Base-by-base conservation (phyloP, 169 alveolate genomes). In the Eimeria zaria region DNA sequence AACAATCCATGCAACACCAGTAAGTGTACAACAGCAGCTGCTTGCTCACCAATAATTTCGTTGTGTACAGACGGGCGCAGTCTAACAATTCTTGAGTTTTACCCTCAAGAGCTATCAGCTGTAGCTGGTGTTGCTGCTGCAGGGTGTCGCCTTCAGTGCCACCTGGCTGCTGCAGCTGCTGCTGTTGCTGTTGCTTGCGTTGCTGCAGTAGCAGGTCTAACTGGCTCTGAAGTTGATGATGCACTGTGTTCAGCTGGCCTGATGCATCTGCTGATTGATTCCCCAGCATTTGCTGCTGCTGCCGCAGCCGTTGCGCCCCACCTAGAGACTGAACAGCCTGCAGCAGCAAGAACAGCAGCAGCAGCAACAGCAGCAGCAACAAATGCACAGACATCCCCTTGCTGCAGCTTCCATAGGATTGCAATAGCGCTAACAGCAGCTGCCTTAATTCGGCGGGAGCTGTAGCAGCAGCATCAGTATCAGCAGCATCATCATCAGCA, bases 271-370 rank as follows among this genome's bases (percentile, higher is more conserved):
- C 76, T 3, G 91, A 83, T 58, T 55, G 74, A 18, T 55, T 74
- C 76, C 55, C 69, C 48, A 83, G 60, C 76, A 55, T 33, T 83
- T 53, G 55, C 55, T 83, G 91, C 91, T 83, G 91, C 74, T 83
- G 91, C 71, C 91, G 20, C 91, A 83, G 91, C 91, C 91, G 41
- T 33, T 83, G 91, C 48, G 91, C 76, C 60, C 91, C 91, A 33
- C 91, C 91, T 53, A 83, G 44, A 8, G 91, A 83, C 91, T 83
- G 91, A n/a, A 83, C 91, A 53, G 91, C 53, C 91, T 83, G 76
- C 91, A 83, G 74, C 74, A 51, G 7, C 73, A 48, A 39, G 73
- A 81, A 16, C 51, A 83, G 91, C 91, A 83, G 74, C 48, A 33
- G 46, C 51, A 48, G 41, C 89, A 80, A 69, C 46, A 48, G 30